A percentile compares a stretch with the other conserved stretches of the same genome.
Conservation (phyloP, 768 basidiomycete species). For the Amanita subjunquillea region DNA sequence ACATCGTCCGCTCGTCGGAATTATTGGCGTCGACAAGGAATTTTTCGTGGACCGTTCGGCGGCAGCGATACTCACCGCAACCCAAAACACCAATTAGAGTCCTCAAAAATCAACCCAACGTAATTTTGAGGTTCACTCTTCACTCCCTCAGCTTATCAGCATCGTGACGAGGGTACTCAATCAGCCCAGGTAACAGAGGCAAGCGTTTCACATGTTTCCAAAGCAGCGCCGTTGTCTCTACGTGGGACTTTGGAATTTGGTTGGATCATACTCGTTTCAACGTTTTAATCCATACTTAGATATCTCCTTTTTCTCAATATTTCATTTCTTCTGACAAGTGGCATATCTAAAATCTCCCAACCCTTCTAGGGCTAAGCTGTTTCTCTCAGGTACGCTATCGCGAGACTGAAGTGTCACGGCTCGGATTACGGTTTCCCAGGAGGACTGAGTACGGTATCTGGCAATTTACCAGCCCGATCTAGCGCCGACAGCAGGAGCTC, state of each 20-base stretch:
- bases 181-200: neutral
- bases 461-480: conserved; percentile 24
- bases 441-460: conserved; percentile 25
- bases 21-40: neutral
- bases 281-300: neutral
- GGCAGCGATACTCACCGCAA: neutral
- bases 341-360: conserved; percentile 21
- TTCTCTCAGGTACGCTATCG: conserved; percentile 29
- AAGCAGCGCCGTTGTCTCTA: neutral
- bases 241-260: neutral
- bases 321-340: conserved; percentile 21
- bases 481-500: conserved; percentile 16
- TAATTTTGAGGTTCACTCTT: neutral
- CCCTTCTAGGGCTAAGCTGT: conserved; percentile 29
- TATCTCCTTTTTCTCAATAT: conserved; percentile 1
- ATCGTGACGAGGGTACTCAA: neutral
- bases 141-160: neutral
- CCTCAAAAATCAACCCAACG: conserved; percentile 5
- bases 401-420: conserved; percentile 23
- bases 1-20: neutral
- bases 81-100: neutral
- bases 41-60: neutral
- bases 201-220: conserved; percentile 1
- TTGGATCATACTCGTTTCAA: neutral
- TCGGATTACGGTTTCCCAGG: conserved; percentile 19